Evolutionary conservation across 2,329 filamentous ascomycete species (phyloP).

Genomic region (Dothistroma pini): DNA sequence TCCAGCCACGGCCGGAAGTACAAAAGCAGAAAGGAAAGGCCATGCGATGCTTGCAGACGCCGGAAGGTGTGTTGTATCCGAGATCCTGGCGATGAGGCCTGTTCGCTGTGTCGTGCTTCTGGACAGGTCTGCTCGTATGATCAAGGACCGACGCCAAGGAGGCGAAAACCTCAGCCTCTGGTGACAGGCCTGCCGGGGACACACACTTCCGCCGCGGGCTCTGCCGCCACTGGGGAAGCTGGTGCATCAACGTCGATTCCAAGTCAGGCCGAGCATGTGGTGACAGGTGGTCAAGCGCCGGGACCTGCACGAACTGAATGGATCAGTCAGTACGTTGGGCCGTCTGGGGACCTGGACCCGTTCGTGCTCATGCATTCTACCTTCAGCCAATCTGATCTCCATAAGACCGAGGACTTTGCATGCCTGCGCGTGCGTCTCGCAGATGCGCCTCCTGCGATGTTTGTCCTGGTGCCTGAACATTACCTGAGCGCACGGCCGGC

Average conservation of each 20-base stretch:
- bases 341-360: conserved; percentile 22
- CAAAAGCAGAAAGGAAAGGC: conserved; percentile 25
- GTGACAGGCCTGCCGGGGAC: background rate
- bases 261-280: background rate
- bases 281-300: background rate
- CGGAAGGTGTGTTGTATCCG: conserved; percentile 26
- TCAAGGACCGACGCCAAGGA: conserved; percentile 23
- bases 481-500: conserved; percentile 17
- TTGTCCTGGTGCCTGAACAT: conserved; percentile 19
- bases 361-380: conserved; percentile 22
- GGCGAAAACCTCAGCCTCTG: conserved; percentile 13
- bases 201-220: background rate
- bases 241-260: conserved; percentile 1
- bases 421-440: conserved; percentile 17
- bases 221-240: background rate
- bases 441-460: conserved; percentile 12
- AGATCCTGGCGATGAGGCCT: conserved; percentile 24
- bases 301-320: conserved; percentile 10
- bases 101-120: conserved; percentile 7
- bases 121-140: conserved; percentile 18
- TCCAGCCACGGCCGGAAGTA: conserved; percentile 21
- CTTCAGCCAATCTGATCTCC: conserved; percentile 23
- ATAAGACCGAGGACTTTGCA: conserved; percentile 21
- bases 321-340: conserved; percentile 23
- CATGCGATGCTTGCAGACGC: conserved; percentile 23